These are phyloP conservation scores for Cyberlindnera mrakii DNA, from an alignment of 805 yeast genomes.

Conservation along the genomic window DNA sequence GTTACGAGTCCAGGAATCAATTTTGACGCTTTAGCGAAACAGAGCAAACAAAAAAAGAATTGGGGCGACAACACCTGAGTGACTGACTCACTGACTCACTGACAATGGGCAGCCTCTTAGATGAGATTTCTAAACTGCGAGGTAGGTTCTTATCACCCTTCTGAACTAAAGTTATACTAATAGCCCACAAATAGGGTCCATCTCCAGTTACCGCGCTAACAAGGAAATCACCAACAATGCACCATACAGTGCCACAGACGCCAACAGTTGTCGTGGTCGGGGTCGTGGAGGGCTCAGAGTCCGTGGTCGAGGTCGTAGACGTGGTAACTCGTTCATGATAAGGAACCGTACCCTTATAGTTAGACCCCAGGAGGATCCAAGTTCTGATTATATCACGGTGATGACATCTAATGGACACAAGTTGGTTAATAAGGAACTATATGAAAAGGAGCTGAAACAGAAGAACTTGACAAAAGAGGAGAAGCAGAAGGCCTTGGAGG, in stretches of 20 bases:
- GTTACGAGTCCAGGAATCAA: too few species aligned
- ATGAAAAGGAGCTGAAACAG: constrained; percentile 27
- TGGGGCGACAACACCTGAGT: not conserved
- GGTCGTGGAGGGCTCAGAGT: constrained; percentile 8
- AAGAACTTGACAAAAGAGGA: constrained; percentile 19
- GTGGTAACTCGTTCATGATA: constrained; percentile 6
- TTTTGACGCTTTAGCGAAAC: not conserved
- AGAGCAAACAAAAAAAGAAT: not conserved
- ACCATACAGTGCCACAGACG: constrained; percentile 5
- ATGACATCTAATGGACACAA: constrained; percentile 32
- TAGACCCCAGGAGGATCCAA: constrained; percentile 17
- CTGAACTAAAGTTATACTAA: not conserved
- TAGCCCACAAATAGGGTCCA: not conserved
- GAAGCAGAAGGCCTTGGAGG: constrained; percentile 17
- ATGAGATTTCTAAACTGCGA: constrained; percentile 16
- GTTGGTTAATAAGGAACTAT: constrained; percentile 32
- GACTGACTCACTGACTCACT: not conserved
- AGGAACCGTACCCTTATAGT: constrained; percentile 30
- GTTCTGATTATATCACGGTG: constrained; percentile 25
- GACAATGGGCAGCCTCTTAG: constrained; percentile 10
- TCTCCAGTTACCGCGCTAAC: not conserved
- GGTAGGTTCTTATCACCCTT: constrained; percentile 10
- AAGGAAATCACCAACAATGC: constrained; percentile 6
- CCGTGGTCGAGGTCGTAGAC: constrained; percentile 15
- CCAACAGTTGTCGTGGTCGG: not conserved